Evolutionary conservation across 2,329 filamentous ascomycete species (phyloP).

Genomic region (Claviceps quebecensis): DNA sequence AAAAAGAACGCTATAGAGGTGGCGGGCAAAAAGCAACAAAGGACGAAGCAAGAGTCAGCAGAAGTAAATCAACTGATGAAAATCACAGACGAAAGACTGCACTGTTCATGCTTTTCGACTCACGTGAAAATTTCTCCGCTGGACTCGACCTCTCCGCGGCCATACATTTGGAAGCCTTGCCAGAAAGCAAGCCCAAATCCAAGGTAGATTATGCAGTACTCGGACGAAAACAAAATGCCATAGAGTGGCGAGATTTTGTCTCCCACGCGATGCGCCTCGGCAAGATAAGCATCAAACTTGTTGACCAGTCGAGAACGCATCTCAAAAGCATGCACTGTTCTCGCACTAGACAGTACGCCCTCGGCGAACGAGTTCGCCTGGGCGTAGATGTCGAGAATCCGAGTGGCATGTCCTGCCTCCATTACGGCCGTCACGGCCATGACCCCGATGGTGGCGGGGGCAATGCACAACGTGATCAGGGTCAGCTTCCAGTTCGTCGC

Average conservation of each 20-base stretch:
- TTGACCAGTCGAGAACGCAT: slow-evolving; percentile 23
- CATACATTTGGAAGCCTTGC: slow-evolving; percentile 27
- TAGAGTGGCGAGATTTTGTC: slow-evolving; percentile 24
- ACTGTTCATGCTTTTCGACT: slow-evolving; percentile 4
- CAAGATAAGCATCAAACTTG: slow-evolving; percentile 25
- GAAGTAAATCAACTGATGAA: not conserved
- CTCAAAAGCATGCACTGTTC: slow-evolving; percentile 29
- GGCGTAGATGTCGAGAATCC: slow-evolving; percentile 21
- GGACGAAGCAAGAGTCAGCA: not conserved
- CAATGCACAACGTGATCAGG: slow-evolving; percentile 21
- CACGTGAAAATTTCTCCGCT: slow-evolving; percentile 27
- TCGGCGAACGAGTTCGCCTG: slow-evolving; percentile 23
- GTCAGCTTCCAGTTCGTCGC: slow-evolving; percentile 30
- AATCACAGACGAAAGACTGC: not conserved
- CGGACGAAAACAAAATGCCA: slow-evolving; percentile 23
- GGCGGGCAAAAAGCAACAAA: not conserved
- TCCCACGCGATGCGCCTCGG: slow-evolving; percentile 21
- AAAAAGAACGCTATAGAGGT: slow-evolving; percentile 19
- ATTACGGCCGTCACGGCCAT: slow-evolving; percentile 15
- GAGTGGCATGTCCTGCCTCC: slow-evolving; percentile 19
- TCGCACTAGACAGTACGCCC: slow-evolving; percentile 22
- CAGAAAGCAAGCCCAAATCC: slow-evolving; percentile 31
- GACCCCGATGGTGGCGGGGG: slow-evolving; percentile 15
- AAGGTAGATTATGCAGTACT: slow-evolving; percentile 27
- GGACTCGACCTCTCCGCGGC: slow-evolving; percentile 18